A percentile compares a stretch with the other conserved stretches of the same genome.
Conservation (phyloP, 2,329 filamentous ascomycete species). For the Colletotrichum sp. region DNA sequence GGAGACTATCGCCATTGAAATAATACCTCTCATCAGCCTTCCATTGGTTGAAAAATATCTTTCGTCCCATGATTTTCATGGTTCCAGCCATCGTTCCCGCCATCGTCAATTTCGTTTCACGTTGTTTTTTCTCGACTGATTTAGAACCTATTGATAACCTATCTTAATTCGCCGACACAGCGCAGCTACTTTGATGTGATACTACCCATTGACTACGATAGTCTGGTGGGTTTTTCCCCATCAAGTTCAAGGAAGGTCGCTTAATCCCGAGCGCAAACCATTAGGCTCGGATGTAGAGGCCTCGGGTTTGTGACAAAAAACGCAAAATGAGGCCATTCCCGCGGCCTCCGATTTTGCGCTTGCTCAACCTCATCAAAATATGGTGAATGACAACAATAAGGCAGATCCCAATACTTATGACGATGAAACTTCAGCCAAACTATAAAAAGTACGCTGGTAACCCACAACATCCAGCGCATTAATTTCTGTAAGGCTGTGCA, state of each 20-base stretch:
- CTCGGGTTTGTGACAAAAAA: background rate
- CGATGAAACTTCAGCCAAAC: background rate
- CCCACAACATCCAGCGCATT: background rate
- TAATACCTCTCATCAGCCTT: background rate
- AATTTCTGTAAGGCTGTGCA: background rate
- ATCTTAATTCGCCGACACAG: background rate
- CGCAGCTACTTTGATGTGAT: background rate
- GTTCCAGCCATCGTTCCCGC: background rate
- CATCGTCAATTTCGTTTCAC: background rate
- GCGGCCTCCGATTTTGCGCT: background rate
- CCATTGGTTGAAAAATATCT: background rate
- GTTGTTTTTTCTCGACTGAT: background rate
- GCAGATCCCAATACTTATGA: background rate
- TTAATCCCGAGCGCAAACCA: background rate
- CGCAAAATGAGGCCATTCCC: background rate
- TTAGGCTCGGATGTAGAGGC: background rate
- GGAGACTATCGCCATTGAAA: background rate
- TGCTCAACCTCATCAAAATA: background rate
- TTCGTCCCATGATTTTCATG: background rate
- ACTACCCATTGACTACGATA: background rate
- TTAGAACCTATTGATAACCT: background rate
- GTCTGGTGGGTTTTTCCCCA: accelerated
- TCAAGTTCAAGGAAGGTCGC: background rate
- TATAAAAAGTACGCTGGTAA: background rate
- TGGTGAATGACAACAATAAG: background rate